Conservation (phyloP, 176 grass and related monocot genomes). For the Poa pratensis region DNA sequence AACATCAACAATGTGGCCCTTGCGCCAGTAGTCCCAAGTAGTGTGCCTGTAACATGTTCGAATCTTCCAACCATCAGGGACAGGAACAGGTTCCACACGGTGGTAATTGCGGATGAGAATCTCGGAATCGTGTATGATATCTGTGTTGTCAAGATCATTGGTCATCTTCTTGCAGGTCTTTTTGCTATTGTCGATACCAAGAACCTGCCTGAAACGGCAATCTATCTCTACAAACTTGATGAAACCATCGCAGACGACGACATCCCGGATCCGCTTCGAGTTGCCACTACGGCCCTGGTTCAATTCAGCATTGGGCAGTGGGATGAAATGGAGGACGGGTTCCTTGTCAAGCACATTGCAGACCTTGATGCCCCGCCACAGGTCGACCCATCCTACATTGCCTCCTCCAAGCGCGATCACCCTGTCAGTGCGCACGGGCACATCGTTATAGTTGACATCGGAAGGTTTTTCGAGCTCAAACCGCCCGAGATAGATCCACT, state of each 20-base stretch:
- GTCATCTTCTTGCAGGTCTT: background rate
- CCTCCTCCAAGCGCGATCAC: background rate
- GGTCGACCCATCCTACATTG: background rate
- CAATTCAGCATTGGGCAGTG: background rate
- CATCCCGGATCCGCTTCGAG: background rate
- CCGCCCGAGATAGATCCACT: background rate
- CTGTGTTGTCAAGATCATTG: background rate
- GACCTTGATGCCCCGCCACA: background rate
- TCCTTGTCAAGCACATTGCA: background rate
- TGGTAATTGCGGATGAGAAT: background rate
- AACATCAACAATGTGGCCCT: background rate
- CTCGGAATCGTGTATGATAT: background rate
- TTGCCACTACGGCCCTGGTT: background rate
- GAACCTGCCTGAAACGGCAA: background rate
- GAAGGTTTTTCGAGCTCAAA: background rate
- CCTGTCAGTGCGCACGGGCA: background rate
- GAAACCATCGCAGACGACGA: background rate
- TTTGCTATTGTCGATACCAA: background rate
- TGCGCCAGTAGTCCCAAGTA: background rate
- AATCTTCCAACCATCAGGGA: conserved; percentile 15
- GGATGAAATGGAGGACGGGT: background rate
- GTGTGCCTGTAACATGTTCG: conserved; percentile 4
- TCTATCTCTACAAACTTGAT: conserved; percentile 13
- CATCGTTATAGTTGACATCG: background rate
- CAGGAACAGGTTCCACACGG: background rate